Conservation (phyloP, 2,329 filamentous ascomycete species). For the Trichoderma citrinoviride region DNA sequence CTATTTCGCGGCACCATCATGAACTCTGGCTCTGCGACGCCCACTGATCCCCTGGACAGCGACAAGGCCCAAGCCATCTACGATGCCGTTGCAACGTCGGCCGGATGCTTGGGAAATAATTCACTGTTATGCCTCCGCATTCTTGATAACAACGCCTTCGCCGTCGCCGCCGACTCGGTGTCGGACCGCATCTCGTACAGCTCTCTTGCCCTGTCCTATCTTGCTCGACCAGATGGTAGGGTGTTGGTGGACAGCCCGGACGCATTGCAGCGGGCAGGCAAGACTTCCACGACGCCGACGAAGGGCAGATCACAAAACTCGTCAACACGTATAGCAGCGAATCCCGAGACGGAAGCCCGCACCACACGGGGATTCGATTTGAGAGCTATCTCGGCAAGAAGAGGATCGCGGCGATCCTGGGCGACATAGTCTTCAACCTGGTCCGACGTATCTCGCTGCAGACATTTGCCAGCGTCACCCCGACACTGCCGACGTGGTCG, state of each 20-base stretch:
- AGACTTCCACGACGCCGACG: constrained; percentile 57
- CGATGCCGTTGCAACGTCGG: constrained; percentile 56
- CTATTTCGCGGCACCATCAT: constrained; percentile 78
- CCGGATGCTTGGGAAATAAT: constrained; percentile 60
- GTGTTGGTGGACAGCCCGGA: constrained; percentile 64
- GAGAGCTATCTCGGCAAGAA: constrained; percentile 75
- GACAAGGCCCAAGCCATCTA: constrained; percentile 65
- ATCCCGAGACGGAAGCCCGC: constrained; percentile 65
- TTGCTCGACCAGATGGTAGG: constrained; percentile 69
- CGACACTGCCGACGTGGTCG: constrained; percentile 64
- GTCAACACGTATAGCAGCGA: constrained; percentile 60
- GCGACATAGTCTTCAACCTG: constrained; percentile 73
- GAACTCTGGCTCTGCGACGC: constrained; percentile 65
- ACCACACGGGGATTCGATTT: constrained; percentile 64
- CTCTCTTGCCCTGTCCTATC: constrained; percentile 68
- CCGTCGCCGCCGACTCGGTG: constrained; percentile 67
- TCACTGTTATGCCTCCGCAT: constrained; percentile 64
- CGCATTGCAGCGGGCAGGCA: constrained; percentile 48
- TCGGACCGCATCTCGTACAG: constrained; percentile 65
- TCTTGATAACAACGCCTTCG: constrained; percentile 58
- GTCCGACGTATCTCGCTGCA: constrained; percentile 64
- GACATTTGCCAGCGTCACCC: constrained; percentile 44
- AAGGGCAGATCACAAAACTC: constrained; percentile 51
- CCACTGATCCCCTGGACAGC: constrained; percentile 62
- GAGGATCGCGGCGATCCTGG: constrained; percentile 69